These are phyloP conservation scores for Vitis hybrid DNA, from an alignment of 177 flowering plant genomes.

Conservation along the genomic window DNA sequence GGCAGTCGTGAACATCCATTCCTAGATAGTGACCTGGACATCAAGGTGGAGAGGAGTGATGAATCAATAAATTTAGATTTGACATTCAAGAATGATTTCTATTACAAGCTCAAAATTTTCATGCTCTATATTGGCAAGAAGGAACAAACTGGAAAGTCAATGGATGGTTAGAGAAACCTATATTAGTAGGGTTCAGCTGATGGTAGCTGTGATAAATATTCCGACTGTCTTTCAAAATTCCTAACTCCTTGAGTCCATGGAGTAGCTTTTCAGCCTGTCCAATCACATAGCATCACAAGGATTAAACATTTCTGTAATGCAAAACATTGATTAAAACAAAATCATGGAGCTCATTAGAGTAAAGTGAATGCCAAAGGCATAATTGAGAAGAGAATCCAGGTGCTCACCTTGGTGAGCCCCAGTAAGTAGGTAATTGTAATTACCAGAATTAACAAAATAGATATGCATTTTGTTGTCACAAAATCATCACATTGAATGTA, in stretches of 20 bases:
- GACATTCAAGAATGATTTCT: too few relatives aligned
- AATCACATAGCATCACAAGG: conserved; percentile 1
- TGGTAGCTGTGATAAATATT: conserved; percentile 39
- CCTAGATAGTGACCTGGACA: conserved; percentile 89
- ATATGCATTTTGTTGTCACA: too few relatives aligned
- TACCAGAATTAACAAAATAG: too few relatives aligned
- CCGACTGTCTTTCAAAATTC: conserved; percentile 55
- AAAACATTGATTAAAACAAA: neutral
- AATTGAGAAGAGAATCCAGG: neutral
- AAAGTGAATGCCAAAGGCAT: neutral
- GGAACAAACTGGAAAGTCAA: neutral
- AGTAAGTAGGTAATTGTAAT: too few relatives aligned
- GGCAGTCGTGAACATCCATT: conserved; percentile 96
- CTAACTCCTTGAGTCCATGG: conserved; percentile 71
- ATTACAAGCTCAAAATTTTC: too few relatives aligned
- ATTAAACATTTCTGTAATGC: neutral
- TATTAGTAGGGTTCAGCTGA: conserved; percentile 88
- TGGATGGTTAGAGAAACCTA: conserved; percentile 49
- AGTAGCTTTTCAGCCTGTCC: conserved; percentile 65
- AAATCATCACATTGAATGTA: too few relatives aligned
- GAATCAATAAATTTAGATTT: neutral
- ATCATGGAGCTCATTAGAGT: neutral
- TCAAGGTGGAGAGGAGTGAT: neutral
- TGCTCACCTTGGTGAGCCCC: neutral
- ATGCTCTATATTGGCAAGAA: neutral